Base-by-base conservation (phyloP, 164 flowering plant genomes). In the Vitis amurensis region DNA sequence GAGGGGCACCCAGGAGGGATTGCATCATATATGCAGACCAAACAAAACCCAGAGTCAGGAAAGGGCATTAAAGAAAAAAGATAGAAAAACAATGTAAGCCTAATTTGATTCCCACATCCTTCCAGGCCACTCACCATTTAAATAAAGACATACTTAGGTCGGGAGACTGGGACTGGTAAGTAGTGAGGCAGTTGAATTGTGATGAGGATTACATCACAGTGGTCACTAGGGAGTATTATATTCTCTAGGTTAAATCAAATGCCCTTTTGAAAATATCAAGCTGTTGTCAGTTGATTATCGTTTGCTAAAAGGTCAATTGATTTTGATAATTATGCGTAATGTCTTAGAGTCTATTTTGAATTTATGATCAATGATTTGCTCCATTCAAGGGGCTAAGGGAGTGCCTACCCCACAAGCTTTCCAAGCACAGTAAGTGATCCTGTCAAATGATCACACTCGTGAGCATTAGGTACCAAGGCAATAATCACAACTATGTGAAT, bases 241-340 rank as follows among this genome's bases (percentile, higher is more conserved):
- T 37, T 37, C 44, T 37, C 44, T 37, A 37, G 44, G 44, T 37
- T 37, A 3, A 37, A 37, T 37, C 44, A 37, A 37, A 37, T 4
- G 44, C 44, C 44, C 44, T 37, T 37, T 37, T 37, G 44, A 37
- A 37, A 37, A 37, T 37, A 37, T 0, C 44, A 37, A 37, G 44
- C 44, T 37, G 0, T 37, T 37, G 44, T 37, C 44, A 37, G 61
- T 58, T 58, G 61, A 58, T 58, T 19, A 58, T 58, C 11, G 61
- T 57, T 60, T 55, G 63, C 62, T 63, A 71, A 71, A 71, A 71
- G 74, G 63, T 71, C 74, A 59, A 58, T 58, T 59, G 69, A 64
- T 71, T 71, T 71, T 64, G 61, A 65, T 69, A 64, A 71, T 65
- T 50, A 65, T 71, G 74, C 23, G 64, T 64, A 59, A 71, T 63